These are phyloP conservation scores for Allium cepa DNA, from an alignment of 106 monocot genomes.

Conservation along the genomic window DNA sequence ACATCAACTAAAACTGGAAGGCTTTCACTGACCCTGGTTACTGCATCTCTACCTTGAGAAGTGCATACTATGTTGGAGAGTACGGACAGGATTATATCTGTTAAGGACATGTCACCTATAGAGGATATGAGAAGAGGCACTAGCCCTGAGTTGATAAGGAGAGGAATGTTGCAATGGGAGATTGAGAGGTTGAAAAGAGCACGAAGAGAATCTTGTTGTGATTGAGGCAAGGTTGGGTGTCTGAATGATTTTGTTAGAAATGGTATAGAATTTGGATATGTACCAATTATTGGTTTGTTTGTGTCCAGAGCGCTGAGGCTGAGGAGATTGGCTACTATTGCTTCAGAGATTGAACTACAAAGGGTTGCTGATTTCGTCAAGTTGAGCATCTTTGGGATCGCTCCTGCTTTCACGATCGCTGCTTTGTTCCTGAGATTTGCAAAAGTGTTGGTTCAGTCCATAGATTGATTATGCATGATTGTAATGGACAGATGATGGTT, in stretches of 20 bases:
- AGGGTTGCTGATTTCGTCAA: constrained; percentile 11
- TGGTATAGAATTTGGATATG: constrained; percentile 41
- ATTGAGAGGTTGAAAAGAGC: constrained; percentile 87
- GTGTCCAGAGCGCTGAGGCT: constrained; percentile 69
- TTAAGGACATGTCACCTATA: constrained; percentile 18
- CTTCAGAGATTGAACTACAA: constrained; percentile 19
- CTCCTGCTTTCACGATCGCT: constrained; percentile 66
- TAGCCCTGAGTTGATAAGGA: constrained; percentile 31
- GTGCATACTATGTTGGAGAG: constrained; percentile 54
- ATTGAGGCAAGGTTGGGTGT: constrained; percentile 4
- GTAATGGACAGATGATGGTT: not conserved
- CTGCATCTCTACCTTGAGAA: constrained; percentile 36
- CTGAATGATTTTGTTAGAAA: constrained; percentile 52
- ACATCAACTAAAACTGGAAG: constrained; percentile 53
- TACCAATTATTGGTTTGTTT: constrained; percentile 72
- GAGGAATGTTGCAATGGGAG: constrained; percentile 25
- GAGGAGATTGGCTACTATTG: constrained; percentile 75
- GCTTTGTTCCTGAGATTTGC: constrained; percentile 60
- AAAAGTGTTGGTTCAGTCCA: not conserved
- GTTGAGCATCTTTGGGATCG: constrained; percentile 62
- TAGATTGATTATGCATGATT: not conserved
- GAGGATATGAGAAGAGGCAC: constrained; percentile 35
- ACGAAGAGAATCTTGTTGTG: constrained; percentile 56
- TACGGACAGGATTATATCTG: constrained; percentile 44
- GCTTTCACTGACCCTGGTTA: constrained; percentile 26